phyloP scores from a whole-genome alignment of 2,329 filamentous ascomycete genomes.

The Claviceps spartinae region DNA sequence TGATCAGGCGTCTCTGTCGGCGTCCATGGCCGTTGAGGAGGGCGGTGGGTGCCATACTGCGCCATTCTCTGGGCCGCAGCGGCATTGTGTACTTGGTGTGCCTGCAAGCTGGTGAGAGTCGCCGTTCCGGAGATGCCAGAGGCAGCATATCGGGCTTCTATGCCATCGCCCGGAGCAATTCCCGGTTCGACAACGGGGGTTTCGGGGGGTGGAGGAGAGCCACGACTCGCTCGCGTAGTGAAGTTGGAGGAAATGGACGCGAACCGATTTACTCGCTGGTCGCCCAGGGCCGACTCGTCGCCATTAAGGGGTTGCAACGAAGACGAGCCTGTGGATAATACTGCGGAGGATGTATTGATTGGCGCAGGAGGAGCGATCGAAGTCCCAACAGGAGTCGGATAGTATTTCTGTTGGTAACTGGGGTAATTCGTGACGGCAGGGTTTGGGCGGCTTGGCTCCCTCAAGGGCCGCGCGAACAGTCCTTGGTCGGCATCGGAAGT shows the following conservation, averaged over 20 bases:
- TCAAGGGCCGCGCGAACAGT: constrained; percentile 58
- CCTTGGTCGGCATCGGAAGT: constrained; percentile 64
- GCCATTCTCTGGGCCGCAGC: constrained; percentile 70
- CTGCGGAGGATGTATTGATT: constrained; percentile 13
- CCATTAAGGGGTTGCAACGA: constrained; percentile 10
- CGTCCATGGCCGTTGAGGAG: constrained; percentile 62
- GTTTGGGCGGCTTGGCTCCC: constrained; percentile 26
- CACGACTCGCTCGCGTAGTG: constrained; percentile 80
- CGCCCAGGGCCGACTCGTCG: constrained; percentile 20
- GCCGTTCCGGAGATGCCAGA: constrained; percentile 79
- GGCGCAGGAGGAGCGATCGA: constrained; percentile 17
- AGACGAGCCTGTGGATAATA: constrained; percentile 5
- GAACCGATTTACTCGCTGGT: constrained; percentile 45
- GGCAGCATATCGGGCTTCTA: constrained; percentile 83
- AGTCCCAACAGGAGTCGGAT: constrained; percentile 39
- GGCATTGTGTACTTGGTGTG: constrained; percentile 51
- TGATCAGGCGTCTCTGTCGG: constrained; percentile 82
- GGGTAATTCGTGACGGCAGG: constrained; percentile 29
- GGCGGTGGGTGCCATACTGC: constrained; percentile 49
- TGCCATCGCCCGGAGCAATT: constrained; percentile 59
- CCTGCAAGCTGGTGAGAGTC: constrained; percentile 60
- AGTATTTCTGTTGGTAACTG: constrained; percentile 44
- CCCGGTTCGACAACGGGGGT: constrained; percentile 70
- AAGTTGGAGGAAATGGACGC: constrained; percentile 83
- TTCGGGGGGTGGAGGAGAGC: constrained; percentile 88